These are phyloP conservation scores for Teunomyces stri DNA, from an alignment of 805 yeast species.

Conservation along the genomic window DNA sequence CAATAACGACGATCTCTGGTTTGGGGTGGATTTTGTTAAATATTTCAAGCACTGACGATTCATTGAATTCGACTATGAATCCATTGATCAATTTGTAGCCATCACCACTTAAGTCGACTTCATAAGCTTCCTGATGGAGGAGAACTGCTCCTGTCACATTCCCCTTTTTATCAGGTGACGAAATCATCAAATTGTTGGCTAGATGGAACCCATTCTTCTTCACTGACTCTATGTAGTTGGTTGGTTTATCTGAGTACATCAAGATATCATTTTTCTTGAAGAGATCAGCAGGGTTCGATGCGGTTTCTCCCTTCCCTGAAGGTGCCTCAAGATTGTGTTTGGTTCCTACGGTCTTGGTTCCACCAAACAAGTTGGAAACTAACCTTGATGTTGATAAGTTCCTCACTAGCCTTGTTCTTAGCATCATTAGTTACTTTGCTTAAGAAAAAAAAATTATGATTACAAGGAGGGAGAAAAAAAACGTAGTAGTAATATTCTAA, in stretches of 20 bases:
- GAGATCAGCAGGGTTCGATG: slow-evolving; percentile 43
- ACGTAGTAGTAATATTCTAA: background rate
- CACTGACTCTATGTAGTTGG: slow-evolving; percentile 42
- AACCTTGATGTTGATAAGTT: background rate
- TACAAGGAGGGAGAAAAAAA: background rate
- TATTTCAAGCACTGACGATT: slow-evolving; percentile 40
- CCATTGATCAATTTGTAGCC: slow-evolving; percentile 46
- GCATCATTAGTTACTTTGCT: background rate
- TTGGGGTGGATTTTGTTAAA: slow-evolving; percentile 63
- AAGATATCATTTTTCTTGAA: slow-evolving; percentile 43
- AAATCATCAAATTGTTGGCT: slow-evolving; percentile 49
- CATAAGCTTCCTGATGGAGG: slow-evolving; percentile 58
- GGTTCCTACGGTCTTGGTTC: slow-evolving; percentile 18
- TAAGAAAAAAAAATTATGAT: background rate
- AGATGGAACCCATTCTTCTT: slow-evolving; percentile 58
- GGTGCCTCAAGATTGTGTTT: slow-evolving; percentile 24
- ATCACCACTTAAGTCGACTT: slow-evolving; percentile 48
- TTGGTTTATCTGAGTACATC: slow-evolving; percentile 40
- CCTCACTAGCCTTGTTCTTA: background rate
- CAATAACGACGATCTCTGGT: slow-evolving; percentile 73
- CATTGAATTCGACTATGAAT: slow-evolving; percentile 54
- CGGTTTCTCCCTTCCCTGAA: slow-evolving; percentile 35
- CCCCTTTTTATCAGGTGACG: slow-evolving; percentile 37
- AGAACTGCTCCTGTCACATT: slow-evolving; percentile 47
- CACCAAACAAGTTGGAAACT: slow-evolving; percentile 25